Evolutionary conservation across 1,284 basidiomycete genomes (phyloP).

Genomic region (Nidula niveotomentosa): DNA sequence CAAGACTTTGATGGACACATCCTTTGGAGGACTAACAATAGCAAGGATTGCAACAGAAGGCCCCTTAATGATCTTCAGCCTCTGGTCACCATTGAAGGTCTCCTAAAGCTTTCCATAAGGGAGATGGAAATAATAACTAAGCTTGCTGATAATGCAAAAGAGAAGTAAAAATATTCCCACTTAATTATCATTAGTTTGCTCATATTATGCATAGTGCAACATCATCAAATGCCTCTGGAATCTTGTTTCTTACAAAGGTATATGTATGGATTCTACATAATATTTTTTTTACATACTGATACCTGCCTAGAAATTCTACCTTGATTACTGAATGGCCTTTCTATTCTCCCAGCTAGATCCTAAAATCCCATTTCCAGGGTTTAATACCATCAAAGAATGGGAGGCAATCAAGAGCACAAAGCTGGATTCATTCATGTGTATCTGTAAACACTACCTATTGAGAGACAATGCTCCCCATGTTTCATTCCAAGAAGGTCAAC

Average conservation of each 20-base stretch:
- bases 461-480: constrained; percentile 15
- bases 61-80: constrained; percentile 19
- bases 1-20: constrained; percentile 14
- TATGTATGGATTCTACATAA: too few species aligned
- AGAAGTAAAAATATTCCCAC: too few species aligned
- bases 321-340: too few species aligned
- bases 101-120: constrained; percentile 15
- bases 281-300: too few species aligned
- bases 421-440: constrained; percentile 13
- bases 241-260: too few species aligned
- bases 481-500: constrained; percentile 11
- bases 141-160: constrained; percentile 13
- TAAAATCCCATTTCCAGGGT: constrained; percentile 11
- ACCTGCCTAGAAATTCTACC: too few species aligned
- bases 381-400: constrained; percentile 18
- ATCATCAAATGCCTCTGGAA: too few species aligned
- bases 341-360: too few species aligned
- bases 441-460: constrained; percentile 15
- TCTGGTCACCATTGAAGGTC: constrained; percentile 8
- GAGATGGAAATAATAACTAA: constrained; percentile 19
- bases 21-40: constrained; percentile 16
- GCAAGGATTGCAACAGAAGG: constrained; percentile 11
- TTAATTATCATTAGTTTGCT: too few species aligned
- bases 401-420: constrained; percentile 17
- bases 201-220: too few species aligned